phyloP scores from a whole-genome alignment of 192 early-diverging fungal genomes.

The Pilaira anomala region DNA sequence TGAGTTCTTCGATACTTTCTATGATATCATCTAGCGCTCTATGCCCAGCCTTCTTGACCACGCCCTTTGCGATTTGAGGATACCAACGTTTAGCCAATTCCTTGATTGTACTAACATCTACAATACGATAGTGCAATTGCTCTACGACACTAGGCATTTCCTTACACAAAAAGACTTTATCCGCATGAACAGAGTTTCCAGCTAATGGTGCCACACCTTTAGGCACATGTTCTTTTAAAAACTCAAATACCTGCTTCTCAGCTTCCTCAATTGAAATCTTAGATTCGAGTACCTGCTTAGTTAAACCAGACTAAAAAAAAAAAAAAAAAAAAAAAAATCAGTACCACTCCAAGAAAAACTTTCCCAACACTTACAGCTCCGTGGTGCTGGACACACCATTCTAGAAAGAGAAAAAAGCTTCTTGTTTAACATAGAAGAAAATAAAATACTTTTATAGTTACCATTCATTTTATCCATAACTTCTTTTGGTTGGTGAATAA shows the following conservation, averaged over 20 bases:
- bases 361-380: conserved; percentile 52
- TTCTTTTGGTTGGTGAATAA: conserved; percentile 68
- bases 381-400: conserved; percentile 89
- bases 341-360: background rate
- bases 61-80: conserved; percentile 38
- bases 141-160: conserved; percentile 76
- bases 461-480: conserved; percentile 83
- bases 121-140: conserved; percentile 80
- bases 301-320: conserved; percentile 68
- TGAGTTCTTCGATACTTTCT: conserved; percentile 87
- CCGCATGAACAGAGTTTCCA: conserved; percentile 92
- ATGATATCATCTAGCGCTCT: conserved; percentile 90
- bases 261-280: conserved; percentile 65
- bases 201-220: conserved; percentile 68
- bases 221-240: conserved; percentile 72
- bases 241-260: conserved; percentile 65
- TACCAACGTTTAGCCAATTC: conserved; percentile 82
- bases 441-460: background rate
- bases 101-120: conserved; percentile 90
- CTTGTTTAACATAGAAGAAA: background rate
- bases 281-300: conserved; percentile 66
- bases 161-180: conserved; percentile 77
- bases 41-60: conserved; percentile 59
- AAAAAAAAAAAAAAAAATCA: background rate
- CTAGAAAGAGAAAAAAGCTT: conserved; percentile 21